phyloP scores from a whole-genome alignment of 2,329 filamentous ascomycete species.

The Stagonosporopsis cucurbitacearum region DNA sequence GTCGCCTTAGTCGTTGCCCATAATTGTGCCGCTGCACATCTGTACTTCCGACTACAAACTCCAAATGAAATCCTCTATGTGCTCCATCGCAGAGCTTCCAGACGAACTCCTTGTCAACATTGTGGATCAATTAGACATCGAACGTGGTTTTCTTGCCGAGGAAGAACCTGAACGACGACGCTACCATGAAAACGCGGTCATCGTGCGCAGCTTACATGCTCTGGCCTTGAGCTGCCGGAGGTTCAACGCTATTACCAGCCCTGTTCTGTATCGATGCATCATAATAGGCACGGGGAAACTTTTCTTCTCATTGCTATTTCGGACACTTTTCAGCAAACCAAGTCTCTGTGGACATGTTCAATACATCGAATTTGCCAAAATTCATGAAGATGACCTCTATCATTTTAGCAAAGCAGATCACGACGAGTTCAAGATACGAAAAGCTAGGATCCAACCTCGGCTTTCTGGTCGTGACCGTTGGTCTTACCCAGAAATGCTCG shows the following conservation, averaged over 20 bases:
- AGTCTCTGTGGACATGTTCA: neutral
- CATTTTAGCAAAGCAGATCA: neutral
- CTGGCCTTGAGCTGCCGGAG: constrained; percentile 24
- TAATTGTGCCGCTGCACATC: neutral
- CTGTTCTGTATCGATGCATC: constrained; percentile 27
- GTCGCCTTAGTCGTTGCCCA: neutral
- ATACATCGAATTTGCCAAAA: neutral
- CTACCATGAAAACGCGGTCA: neutral
- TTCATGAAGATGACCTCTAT: neutral
- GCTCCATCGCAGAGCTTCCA: constrained; percentile 19
- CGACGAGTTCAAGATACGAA: neutral
- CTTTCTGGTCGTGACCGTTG: neutral
- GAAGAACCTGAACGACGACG: neutral
- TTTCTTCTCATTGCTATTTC: neutral
- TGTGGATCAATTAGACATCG: constrained; percentile 17
- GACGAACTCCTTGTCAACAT: constrained; percentile 29
- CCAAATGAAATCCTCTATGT: neutral
- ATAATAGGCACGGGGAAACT: neutral
- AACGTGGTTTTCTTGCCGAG: constrained; percentile 18
- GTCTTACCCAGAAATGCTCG: too few species aligned
- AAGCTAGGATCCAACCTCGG: too few species aligned
- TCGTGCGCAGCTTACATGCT: constrained; percentile 12
- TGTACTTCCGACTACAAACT: neutral
- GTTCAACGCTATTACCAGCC: constrained; percentile 20
- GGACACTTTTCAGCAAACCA: neutral